phyloP scores from a whole-genome alignment of 202 grass and related monocot genomes.

The Brachypodium distachyon region DNA sequence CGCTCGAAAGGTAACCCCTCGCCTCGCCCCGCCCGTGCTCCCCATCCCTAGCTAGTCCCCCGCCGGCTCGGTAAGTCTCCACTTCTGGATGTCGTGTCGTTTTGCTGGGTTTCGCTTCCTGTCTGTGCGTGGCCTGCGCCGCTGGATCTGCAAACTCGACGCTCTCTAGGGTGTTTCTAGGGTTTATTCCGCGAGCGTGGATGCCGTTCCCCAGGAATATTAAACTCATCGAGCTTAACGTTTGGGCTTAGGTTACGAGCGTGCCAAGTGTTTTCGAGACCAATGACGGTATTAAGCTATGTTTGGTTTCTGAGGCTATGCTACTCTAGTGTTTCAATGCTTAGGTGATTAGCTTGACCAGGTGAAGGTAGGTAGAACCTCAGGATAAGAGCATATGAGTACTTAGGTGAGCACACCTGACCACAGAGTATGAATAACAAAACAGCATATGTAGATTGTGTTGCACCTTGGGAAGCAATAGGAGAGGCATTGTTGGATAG shows the following conservation, averaged over 20 bases:
- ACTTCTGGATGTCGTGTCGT: not conserved
- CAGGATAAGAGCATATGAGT: not conserved
- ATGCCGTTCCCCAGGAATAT: not conserved
- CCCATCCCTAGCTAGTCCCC: no score
- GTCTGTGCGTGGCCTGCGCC: not conserved
- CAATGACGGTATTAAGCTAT: not conserved
- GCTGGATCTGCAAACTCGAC: constrained; percentile 17
- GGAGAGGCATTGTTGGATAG: no score
- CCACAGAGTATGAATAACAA: not conserved
- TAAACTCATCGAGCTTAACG: not conserved
- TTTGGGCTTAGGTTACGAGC: not conserved
- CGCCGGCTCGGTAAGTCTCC: no score
- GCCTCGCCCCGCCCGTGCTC: not conserved
- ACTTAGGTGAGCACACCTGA: no score
- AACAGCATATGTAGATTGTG: not conserved
- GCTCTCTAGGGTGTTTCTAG: not conserved
- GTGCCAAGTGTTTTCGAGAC: not conserved
- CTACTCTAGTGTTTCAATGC: no score
- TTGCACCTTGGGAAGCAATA: no score
- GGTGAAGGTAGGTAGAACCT: no score
- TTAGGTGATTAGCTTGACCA: no score
- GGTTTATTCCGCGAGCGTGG: not conserved
- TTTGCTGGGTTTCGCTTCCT: not conserved
- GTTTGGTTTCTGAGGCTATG: no score
- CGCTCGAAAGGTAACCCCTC: constrained; percentile 37